Evolutionary conservation across 2,329 filamentous ascomycete genomes (phyloP).

Genomic region (Dothidotthia symphoricarpi): DNA sequence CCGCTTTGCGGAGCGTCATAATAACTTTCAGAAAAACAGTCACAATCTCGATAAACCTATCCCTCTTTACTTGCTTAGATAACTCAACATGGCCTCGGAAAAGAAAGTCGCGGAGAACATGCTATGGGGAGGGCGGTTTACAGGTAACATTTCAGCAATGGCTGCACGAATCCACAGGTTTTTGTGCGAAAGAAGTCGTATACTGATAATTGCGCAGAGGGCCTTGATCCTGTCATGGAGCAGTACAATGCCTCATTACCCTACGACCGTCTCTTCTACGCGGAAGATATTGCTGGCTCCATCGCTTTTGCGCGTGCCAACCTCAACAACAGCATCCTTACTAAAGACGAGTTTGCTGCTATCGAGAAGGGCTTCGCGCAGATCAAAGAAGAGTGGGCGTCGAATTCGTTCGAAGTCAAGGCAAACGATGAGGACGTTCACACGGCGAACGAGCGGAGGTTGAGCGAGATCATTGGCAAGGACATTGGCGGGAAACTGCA

Average conservation of each 20-base stretch:
- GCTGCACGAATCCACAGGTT: neutral
- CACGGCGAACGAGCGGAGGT: slow-evolving; percentile 54
- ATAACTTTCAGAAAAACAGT: slow-evolving; percentile 29
- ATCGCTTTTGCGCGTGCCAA: slow-evolving; percentile 83
- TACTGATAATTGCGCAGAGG: slow-evolving; percentile 54
- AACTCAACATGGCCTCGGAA: slow-evolving; percentile 28
- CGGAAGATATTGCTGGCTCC: slow-evolving; percentile 74
- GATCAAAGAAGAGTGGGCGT: slow-evolving; percentile 53
- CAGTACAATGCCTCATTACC: slow-evolving; percentile 79
- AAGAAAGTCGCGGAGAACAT: slow-evolving; percentile 42
- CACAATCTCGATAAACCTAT: slow-evolving; percentile 12
- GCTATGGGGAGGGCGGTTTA: slow-evolving; percentile 42
- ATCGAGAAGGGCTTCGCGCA: slow-evolving; percentile 70
- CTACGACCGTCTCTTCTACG: slow-evolving; percentile 75
- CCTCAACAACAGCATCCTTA: slow-evolving; percentile 70
- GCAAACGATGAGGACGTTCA: slow-evolving; percentile 56
- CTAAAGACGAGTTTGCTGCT: slow-evolving; percentile 66
- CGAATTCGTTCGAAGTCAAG: slow-evolving; percentile 48
- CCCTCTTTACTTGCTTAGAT: slow-evolving; percentile 1
- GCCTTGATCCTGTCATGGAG: slow-evolving; percentile 80
- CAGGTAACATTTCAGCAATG: slow-evolving; percentile 18
- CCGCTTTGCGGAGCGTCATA: slow-evolving; percentile 26
- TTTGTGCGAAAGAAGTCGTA: slow-evolving; percentile 2
- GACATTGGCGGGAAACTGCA: slow-evolving; percentile 85
- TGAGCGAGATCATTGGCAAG: slow-evolving; percentile 82